Evolutionary conservation across 2,329 filamentous ascomycete species (phyloP).

Genomic region (Hypoxylon sp.): DNA sequence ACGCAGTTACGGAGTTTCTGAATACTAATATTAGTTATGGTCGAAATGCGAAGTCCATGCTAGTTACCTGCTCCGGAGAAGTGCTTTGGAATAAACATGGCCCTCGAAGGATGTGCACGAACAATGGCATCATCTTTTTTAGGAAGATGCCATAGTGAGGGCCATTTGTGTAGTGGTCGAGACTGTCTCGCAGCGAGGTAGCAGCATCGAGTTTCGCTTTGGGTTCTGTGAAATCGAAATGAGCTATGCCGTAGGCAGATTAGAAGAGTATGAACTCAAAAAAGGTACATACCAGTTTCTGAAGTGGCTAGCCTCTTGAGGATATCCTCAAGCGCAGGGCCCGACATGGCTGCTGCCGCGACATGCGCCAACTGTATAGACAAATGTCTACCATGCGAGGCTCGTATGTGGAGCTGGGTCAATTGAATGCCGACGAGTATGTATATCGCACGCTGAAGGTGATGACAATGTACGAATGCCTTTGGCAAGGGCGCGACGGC

Average conservation of each 20-base stretch:
- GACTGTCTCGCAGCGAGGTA: constrained; percentile 86
- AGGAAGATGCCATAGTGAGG: constrained; percentile 84
- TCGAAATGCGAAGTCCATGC: neutral
- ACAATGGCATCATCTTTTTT: constrained; percentile 87
- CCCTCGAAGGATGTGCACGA: constrained; percentile 85
- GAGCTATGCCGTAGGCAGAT: neutral
- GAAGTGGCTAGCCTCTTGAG: constrained; percentile 68
- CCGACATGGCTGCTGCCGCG: constrained; percentile 69
- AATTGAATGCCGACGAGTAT: neutral
- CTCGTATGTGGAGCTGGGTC: constrained; percentile 37
- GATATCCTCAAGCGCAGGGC: constrained; percentile 71
- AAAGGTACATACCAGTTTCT: constrained; percentile 63
- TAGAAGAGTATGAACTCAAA: neutral
- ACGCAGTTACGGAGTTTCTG: constrained; percentile 92
- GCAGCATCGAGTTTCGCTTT: constrained; percentile 86
- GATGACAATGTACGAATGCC: neutral
- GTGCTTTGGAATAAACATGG: constrained; percentile 91
- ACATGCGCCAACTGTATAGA: constrained; percentile 44
- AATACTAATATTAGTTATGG: constrained; percentile 41
- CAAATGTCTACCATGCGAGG: constrained; percentile 44
- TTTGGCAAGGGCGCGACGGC: constrained; percentile 3
- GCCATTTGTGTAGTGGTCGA: constrained; percentile 87
- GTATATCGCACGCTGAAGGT: neutral
- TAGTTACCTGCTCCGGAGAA: constrained; percentile 84
- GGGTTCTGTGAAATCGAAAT: constrained; percentile 68